Evolutionary conservation across 306 rosid genomes (phyloP).

Genomic region (Vicia faba): DNA sequence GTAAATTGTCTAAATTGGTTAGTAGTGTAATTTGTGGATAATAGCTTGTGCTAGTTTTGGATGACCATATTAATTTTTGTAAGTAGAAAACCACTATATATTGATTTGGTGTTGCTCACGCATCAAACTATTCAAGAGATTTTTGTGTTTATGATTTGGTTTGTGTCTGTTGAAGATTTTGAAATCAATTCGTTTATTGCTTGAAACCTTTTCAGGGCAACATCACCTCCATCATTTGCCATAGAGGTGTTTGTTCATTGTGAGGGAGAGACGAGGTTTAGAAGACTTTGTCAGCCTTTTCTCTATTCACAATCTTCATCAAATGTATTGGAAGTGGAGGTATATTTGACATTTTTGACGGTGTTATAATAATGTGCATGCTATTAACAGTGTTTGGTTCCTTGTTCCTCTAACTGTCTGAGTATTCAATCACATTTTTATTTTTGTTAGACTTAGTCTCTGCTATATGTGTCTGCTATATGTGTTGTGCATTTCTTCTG

Average conservation of each 20-base stretch:
- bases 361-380: conserved; percentile 3
- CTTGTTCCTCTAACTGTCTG: conserved; percentile 25
- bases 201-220: conserved; percentile 65
- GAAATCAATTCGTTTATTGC: conserved; percentile 25
- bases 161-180: conserved; percentile 31
- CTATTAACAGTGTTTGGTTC: conserved; percentile 28
- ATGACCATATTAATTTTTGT: conserved; percentile 3
- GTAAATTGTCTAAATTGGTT: not conserved
- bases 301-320: conserved; percentile 97
- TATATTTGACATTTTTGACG: conserved; percentile 38
- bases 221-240: conserved; percentile 98
- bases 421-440: conserved; percentile 4
- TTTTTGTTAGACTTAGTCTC: conserved; percentile 25
- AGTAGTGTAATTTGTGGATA: conserved; percentile 9
- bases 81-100: conserved; percentile 1
- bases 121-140: conserved; percentile 3
- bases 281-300: conserved; percentile 96
- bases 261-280: conserved; percentile 98
- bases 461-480: conserved; percentile 25
- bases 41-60: not conserved
- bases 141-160: conserved; percentile 23
- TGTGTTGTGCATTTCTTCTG: conserved; percentile 8
- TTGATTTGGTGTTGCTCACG: conserved; percentile 1
- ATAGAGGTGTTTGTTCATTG: conserved; percentile 95
- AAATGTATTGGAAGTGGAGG: conserved; percentile 98